Evolutionary conservation across 1,284 basidiomycete species (phyloP).

Genomic region (Volvariella volvacea): DNA sequence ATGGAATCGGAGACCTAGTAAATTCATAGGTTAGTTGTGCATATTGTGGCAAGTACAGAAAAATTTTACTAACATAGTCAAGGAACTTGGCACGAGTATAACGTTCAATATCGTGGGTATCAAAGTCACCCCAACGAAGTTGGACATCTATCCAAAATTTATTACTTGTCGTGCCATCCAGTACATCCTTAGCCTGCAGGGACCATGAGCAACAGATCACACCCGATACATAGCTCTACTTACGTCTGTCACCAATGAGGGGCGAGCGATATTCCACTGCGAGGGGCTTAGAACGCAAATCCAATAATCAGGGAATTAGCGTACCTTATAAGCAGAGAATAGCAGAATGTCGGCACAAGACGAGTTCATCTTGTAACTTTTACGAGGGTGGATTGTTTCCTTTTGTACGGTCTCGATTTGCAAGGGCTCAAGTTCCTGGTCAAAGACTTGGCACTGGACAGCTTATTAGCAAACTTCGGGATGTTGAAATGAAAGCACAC

Average conservation of each 20-base stretch:
- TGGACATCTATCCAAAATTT: slow-evolving; percentile 99
- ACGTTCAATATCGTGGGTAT: slow-evolving; percentile 96
- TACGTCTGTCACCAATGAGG: slow-evolving; percentile 92
- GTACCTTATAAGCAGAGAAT: slow-evolving; percentile 89
- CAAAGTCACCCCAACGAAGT: slow-evolving; percentile 98
- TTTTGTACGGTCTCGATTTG: slow-evolving; percentile 99
- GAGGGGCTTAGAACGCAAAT: slow-evolving; percentile 5
- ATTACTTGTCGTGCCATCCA: slow-evolving; percentile 96
- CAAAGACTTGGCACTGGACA: slow-evolving; percentile 89
- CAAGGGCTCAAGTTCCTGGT: slow-evolving; percentile 96
- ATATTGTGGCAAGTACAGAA: background rate
- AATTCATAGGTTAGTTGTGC: slow-evolving; percentile 10
- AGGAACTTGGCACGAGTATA: slow-evolving; percentile 98
- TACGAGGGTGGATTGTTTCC: slow-evolving; percentile 98
- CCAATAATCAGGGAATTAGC: slow-evolving; percentile 7
- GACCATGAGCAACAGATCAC: slow-evolving; percentile 4
- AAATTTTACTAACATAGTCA: slow-evolving; percentile 79
- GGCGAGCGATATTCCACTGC: slow-evolving; percentile 95
- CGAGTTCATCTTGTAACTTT: slow-evolving; percentile 99
- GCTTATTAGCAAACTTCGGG: slow-evolving; percentile 1
- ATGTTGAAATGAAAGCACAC: slow-evolving; percentile 23
- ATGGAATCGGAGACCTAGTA: slow-evolving; percentile 82
- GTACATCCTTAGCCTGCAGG: slow-evolving; percentile 80
- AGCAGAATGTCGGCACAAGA: slow-evolving; percentile 94
- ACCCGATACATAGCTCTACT: slow-evolving; percentile 19